Conservation (phyloP, 345 rosid species). For the Euphorbia lathyris region DNA sequence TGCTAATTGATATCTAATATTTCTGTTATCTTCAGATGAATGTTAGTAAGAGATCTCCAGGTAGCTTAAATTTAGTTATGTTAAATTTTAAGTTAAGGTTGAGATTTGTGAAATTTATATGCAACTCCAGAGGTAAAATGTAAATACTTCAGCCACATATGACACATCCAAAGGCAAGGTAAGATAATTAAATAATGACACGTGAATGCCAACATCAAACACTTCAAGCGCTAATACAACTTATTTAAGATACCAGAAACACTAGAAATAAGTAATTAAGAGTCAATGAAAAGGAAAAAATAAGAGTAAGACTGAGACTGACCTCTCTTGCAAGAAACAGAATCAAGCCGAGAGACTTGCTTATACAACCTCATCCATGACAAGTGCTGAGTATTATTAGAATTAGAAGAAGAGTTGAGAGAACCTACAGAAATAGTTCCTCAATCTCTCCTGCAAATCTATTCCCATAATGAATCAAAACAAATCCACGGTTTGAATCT, state of each 20-base stretch:
- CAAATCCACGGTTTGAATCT: conserved; percentile 47
- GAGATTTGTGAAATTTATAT: too few species aligned
- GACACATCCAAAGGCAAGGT: too few species aligned
- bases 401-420: conserved; percentile 47
- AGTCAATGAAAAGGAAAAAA: too few species aligned
- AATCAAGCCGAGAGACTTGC: conserved; percentile 54
- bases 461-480: conserved; percentile 76
- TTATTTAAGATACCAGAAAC: too few species aligned
- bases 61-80: conserved; percentile 9
- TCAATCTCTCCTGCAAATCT: conserved; percentile 77
- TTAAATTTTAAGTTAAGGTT: too few species aligned
- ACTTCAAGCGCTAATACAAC: too few species aligned
- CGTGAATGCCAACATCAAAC: too few species aligned
- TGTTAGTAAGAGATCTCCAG: conserved; percentile 26
- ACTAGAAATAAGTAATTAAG: too few species aligned
- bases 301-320: too few species aligned
- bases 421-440: conserved; percentile 53
- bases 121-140: too few species aligned
- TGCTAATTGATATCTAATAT: neutral
- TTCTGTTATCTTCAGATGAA: conserved; percentile 30
- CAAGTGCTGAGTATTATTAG: conserved; percentile 28
- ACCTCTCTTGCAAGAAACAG: conserved; percentile 60
- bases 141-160: too few species aligned
- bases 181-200: too few species aligned
- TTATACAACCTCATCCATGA: conserved; percentile 72